Base-by-base conservation (phyloP, 768 basidiomycete species). In the Agrocybe pediades region DNA sequence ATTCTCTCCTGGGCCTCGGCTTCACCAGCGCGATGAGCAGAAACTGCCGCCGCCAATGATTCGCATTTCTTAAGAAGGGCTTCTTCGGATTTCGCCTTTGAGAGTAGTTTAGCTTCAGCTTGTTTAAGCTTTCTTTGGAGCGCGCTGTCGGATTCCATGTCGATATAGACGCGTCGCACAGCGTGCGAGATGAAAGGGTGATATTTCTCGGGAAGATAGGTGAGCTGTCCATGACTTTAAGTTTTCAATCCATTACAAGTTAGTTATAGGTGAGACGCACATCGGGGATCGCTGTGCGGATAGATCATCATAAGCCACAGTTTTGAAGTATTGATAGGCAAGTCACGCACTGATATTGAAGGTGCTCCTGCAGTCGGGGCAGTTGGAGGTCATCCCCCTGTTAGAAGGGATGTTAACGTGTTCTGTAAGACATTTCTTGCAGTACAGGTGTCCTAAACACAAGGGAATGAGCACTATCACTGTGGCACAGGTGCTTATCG, bases 391-490 rank as follows among this genome's bases (percentile, higher is more conserved):
- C 50, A 71, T 62, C 1, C 63, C 65, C 36, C 69, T 66, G 46
- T 69, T 68, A 9, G 61, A 58, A 9, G 71, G 68, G 0, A 64
- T 58, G 46, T 74, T 73, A n/a, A 76, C 72, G 46, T 75, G 65
- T 42, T 66, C 68, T 2, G 70, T 67, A n/a, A 88, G 72, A 56
- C 86, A 88, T 15, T 71, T 68, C 53, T 76, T 75, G 66, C 86
- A 88, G 63, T 83, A 84, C 13, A 88, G 70, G 57, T 88, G 86
- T 17, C 86, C 86, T 88, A 39, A 21, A 54, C 41, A 23, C 42
- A 25, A 33, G 29, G 23, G 46, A 20, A 33, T 48, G 23, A 51
- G 33, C 2, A 43, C 25, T 41, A 29, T 49, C 27, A 44, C 29
- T 30, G 25, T 6, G 9, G 17, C 17, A 33, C 11, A 30, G 15